Evolutionary conservation across 441 rosid genomes (phyloP).

Genomic region (Pelargonium myrrhifolium): DNA sequence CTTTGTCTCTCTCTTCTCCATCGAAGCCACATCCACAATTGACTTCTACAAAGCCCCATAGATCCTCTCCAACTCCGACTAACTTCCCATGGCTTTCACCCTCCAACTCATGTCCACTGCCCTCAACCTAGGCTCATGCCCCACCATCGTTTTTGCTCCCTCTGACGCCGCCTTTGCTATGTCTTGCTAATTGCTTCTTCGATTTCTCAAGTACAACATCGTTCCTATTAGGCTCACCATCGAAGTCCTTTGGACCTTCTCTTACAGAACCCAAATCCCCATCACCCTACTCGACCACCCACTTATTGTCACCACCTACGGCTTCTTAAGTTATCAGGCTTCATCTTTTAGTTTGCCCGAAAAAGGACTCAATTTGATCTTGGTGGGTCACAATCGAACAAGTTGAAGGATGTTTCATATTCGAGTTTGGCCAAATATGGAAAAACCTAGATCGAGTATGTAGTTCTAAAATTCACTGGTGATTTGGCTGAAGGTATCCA

Average conservation of each 20-base stretch:
- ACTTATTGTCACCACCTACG: neutral
- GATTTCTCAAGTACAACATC: neutral
- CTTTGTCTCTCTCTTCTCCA: too few relatives aligned
- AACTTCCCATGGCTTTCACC: neutral
- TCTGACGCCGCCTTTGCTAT: neutral
- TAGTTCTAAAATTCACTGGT: constrained; percentile 74
- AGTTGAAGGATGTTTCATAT: constrained; percentile 55
- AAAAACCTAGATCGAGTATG: constrained; percentile 44
- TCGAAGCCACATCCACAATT: neutral
- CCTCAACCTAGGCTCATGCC: neutral
- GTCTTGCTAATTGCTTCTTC: neutral
- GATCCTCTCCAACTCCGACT: neutral
- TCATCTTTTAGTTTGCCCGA: constrained; percentile 70
- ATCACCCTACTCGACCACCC: neutral
- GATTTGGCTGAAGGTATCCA: constrained; percentile 67
- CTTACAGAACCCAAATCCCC: neutral
- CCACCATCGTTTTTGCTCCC: neutral
- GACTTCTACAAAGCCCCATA: neutral
- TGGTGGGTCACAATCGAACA: constrained; percentile 69
- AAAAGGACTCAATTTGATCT: constrained; percentile 62
- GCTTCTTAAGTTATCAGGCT: too few relatives aligned
- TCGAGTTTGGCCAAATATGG: constrained; percentile 42
- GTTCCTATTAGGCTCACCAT: neutral
- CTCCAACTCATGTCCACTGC: neutral
- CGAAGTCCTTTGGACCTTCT: neutral